phyloP scores from a whole-genome alignment of 768 basidiomycete species.

The Jaapia argillacea region DNA sequence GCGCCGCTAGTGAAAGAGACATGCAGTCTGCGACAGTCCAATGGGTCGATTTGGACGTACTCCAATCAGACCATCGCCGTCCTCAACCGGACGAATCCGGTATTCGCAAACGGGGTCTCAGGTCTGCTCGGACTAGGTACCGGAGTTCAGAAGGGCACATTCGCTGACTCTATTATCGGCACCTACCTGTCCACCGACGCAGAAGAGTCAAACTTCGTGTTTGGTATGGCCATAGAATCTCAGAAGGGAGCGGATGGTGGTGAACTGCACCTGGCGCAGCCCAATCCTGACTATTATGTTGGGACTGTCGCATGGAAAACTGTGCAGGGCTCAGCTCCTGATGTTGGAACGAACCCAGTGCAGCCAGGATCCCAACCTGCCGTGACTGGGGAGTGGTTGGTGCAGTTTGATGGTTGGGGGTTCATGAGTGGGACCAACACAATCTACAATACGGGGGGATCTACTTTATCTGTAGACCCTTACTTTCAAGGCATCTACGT shows the following conservation, averaged over 20 bases:
- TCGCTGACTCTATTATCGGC: not conserved
- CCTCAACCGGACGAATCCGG: not conserved
- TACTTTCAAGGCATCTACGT: not conserved
- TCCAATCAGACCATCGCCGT: not conserved
- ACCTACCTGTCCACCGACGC: not conserved
- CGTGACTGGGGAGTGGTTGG: not conserved
- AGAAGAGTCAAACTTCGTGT: not conserved
- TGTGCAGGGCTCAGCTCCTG: too few relatives aligned
- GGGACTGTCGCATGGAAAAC: not conserved
- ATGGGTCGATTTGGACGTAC: not conserved
- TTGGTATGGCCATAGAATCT: not conserved
- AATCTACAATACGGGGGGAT: not conserved
- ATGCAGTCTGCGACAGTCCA: not conserved
- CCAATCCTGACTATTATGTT: not conserved
- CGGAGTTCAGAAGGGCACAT: not conserved
- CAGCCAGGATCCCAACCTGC: not conserved
- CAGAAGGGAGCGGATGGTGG: not conserved
- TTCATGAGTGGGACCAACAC: not conserved
- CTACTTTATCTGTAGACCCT: not conserved
- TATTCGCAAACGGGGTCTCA: not conserved
- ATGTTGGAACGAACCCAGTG: too few relatives aligned
- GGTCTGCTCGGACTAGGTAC: not conserved
- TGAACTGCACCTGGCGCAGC: not conserved
- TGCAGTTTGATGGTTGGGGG: not conserved
- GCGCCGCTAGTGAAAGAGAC: not conserved